A percentile compares a stretch with the other conserved stretches of the same genome.
Evolutionary conservation across 768 basidiomycete species (phyloP).

Genomic region (Hemileccinum impolitum): DNA sequence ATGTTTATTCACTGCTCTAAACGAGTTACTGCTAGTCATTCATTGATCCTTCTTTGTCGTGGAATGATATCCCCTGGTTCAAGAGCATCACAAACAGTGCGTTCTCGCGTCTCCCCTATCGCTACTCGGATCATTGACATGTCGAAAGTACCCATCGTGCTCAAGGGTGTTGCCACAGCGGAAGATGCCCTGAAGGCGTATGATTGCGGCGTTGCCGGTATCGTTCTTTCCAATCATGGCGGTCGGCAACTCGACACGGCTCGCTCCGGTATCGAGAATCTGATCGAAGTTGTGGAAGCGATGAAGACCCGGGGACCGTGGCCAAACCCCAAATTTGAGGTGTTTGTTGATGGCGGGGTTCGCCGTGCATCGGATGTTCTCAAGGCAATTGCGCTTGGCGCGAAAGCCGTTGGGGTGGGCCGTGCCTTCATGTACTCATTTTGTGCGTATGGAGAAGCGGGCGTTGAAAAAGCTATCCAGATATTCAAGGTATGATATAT

Average conservation of each 20-base stretch:
- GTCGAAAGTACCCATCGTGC: conserved; percentile 70
- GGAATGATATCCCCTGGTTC: conserved; percentile 65
- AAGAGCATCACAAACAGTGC: conserved; percentile 66
- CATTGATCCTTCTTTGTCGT: conserved; percentile 84
- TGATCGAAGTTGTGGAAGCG: conserved; percentile 73
- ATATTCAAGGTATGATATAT: conserved; percentile 65
- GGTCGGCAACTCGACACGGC: conserved; percentile 73
- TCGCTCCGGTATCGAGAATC: conserved; percentile 79
- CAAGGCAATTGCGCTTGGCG: conserved; percentile 80
- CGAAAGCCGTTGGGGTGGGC: conserved; percentile 77
- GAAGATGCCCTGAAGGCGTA: conserved; percentile 84
- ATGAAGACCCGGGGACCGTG: conserved; percentile 67
- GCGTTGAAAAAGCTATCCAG: conserved; percentile 79
- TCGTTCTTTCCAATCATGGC: conserved; percentile 80
- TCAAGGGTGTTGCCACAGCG: conserved; percentile 80
- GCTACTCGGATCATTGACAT: neutral
- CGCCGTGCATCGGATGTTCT: conserved; percentile 82
- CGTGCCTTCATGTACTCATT: conserved; percentile 83
- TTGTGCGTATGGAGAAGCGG: conserved; percentile 80
- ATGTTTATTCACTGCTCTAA: conserved; percentile 29
- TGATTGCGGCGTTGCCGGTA: conserved; percentile 63
- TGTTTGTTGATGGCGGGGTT: conserved; percentile 93
- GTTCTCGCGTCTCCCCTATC: conserved; percentile 18
- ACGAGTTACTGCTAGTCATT: conserved; percentile 56
- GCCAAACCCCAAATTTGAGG: conserved; percentile 74